phyloP scores from a whole-genome alignment of 176 grass and related monocot species.

The Raddia distichophylla region DNA sequence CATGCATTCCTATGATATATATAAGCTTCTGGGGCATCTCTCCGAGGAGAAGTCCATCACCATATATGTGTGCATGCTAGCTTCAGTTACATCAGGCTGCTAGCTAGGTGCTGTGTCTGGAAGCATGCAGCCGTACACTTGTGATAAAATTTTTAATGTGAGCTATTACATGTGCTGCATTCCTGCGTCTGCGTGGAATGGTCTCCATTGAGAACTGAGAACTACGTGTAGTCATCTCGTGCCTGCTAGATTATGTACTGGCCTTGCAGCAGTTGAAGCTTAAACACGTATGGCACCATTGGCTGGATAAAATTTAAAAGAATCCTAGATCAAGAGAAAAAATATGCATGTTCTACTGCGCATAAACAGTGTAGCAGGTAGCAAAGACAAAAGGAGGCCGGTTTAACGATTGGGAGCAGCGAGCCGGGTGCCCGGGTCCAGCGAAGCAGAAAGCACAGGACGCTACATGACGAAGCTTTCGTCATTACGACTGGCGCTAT shows the following conservation, averaged over 20 bases:
- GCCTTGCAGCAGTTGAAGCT: not conserved
- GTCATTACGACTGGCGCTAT: not conserved
- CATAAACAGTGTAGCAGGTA: slow-evolving; percentile 22
- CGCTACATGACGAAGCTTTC: slow-evolving; percentile 42
- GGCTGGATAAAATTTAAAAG: not conserved
- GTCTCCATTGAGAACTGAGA: not conserved
- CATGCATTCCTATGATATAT: too few relatives aligned
- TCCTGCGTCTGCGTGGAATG: too few relatives aligned
- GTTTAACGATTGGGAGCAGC: slow-evolving; percentile 43
- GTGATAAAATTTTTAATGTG: too few relatives aligned
- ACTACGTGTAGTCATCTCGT: not conserved
- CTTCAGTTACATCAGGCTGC: slow-evolving; percentile 39
- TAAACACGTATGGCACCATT: not conserved
- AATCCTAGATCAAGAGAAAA: not conserved
- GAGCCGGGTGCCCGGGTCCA: slow-evolving; percentile 1
- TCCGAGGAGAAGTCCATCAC: slow-evolving; percentile 32
- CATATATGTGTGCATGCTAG: slow-evolving; percentile 25
- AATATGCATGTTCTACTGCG: not conserved
- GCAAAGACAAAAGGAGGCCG: slow-evolving; percentile 46
- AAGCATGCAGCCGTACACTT: too few relatives aligned
- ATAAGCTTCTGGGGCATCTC: not conserved
- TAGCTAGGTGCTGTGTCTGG: not conserved
- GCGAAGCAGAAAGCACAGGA: not conserved
- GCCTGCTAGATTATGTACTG: not conserved
- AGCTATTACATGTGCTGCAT: too few relatives aligned